Evolutionary conservation across 2,329 filamentous ascomycete genomes (phyloP).

Genomic region (Trichoderma afroharzianum): DNA sequence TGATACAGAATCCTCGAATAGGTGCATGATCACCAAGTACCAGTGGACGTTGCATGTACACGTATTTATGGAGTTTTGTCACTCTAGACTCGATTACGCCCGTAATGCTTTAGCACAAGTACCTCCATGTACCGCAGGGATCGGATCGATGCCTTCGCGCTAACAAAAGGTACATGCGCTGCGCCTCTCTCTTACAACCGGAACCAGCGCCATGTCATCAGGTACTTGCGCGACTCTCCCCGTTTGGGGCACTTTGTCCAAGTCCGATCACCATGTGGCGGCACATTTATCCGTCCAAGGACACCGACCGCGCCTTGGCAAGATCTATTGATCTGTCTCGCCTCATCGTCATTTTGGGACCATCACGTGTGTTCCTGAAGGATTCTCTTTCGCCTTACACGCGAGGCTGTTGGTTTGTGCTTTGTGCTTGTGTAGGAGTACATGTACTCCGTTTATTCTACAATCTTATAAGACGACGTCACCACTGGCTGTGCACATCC

Average conservation of each 20-base stretch:
- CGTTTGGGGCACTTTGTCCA: no score
- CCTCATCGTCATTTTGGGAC: background rate
- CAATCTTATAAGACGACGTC: background rate
- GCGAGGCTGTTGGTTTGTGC: background rate
- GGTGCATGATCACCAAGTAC: background rate
- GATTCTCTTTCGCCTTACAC: background rate
- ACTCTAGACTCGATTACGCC: background rate
- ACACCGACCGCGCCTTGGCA: background rate
- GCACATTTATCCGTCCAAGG: background rate
- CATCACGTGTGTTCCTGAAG: background rate
- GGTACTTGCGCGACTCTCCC: background rate
- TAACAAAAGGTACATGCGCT: background rate
- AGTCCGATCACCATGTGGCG: background rate
- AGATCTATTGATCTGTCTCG: background rate
- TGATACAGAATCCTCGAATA: background rate
- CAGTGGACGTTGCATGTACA: background rate
- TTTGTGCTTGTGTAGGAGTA: background rate
- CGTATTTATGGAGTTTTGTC: background rate
- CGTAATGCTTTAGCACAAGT: background rate
- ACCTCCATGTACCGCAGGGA: background rate
- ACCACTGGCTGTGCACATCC: background rate
- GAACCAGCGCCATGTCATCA: background rate
- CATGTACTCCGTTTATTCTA: background rate
- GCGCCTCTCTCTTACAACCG: background rate
- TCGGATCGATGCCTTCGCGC: background rate